These are phyloP conservation scores for Aphanomyces cochlioides DNA, from an alignment of 352 stramenopile genomes.

Conservation along the genomic window DNA sequence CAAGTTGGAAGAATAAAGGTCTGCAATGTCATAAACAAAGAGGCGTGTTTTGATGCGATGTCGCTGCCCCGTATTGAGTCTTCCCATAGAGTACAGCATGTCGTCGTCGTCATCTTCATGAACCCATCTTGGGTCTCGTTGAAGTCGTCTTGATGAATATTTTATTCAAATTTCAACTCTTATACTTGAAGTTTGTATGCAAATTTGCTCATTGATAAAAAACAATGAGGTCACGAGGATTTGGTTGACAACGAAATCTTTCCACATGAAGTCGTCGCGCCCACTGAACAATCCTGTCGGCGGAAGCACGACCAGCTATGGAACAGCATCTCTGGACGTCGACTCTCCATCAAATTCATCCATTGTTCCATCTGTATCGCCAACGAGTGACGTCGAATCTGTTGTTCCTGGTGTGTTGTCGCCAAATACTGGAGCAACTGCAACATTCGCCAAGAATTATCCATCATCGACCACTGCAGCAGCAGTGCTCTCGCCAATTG, in stretches of 20 bases:
- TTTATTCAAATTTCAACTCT: background rate
- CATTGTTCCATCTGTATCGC: no score
- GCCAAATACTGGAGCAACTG: no score
- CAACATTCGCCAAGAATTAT: background rate
- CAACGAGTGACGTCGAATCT: no score
- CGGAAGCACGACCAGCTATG: conserved; percentile 7
- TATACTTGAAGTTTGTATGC: conserved; percentile 8
- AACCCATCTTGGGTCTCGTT: no score
- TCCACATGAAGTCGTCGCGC: background rate
- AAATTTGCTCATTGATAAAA: background rate
- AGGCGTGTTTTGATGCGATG: background rate
- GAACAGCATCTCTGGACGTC: conserved; percentile 2
- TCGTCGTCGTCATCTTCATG: no score
- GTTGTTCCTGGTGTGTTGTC: no score
- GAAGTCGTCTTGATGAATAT: background rate
- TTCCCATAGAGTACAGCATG: no score
- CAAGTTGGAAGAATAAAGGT: conserved; percentile 53
- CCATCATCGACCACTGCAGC: background rate
- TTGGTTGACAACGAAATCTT: background rate
- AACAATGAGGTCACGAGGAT: background rate
- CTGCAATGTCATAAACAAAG: no score
- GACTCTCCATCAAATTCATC: background rate
- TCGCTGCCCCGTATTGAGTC: background rate
- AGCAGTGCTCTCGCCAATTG: background rate
- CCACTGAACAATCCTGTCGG: background rate